Evolutionary conservation across 768 basidiomycete genomes (phyloP).

Genomic region (Mycena polygramma): DNA sequence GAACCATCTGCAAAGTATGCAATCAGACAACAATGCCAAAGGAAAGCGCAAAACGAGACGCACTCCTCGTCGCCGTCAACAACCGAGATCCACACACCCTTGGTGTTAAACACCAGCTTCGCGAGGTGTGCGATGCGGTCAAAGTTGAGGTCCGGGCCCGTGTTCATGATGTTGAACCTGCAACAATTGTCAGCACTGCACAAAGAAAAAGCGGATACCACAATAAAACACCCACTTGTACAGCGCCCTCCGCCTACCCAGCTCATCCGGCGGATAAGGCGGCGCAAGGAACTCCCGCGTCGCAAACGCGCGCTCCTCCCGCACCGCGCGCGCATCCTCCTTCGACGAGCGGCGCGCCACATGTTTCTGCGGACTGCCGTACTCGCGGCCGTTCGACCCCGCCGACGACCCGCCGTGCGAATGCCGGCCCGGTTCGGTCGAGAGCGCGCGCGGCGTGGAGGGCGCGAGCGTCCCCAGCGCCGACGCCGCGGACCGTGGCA

Average conservation of each 20-base stretch:
- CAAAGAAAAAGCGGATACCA: constrained; percentile 5
- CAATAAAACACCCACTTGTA: constrained; percentile 79
- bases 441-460: constrained; percentile 34
- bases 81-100: constrained; percentile 84
- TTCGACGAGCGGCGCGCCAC: constrained; percentile 42
- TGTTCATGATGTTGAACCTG: constrained; percentile 93
- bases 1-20: constrained; percentile 71
- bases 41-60: constrained; percentile 44
- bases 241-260: constrained; percentile 84
- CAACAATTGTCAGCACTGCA: neutral
- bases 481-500: constrained; percentile 42
- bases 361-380: neutral
- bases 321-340: constrained; percentile 64
- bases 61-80: constrained; percentile 90
- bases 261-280: constrained; percentile 88
- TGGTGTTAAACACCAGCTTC: constrained; percentile 93
- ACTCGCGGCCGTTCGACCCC: too few species aligned
- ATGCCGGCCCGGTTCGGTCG: constrained; percentile 28
- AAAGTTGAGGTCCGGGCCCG: constrained; percentile 89
- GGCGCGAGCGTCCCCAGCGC: constrained; percentile 24
- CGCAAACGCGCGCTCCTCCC: constrained; percentile 76
- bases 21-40: constrained; percentile 21
- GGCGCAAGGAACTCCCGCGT: constrained; percentile 81
- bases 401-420: too few species aligned
- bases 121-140: constrained; percentile 94